Base-by-base conservation (phyloP, 1,284 basidiomycete genomes). In the Malassezia cuniculi region DNA sequence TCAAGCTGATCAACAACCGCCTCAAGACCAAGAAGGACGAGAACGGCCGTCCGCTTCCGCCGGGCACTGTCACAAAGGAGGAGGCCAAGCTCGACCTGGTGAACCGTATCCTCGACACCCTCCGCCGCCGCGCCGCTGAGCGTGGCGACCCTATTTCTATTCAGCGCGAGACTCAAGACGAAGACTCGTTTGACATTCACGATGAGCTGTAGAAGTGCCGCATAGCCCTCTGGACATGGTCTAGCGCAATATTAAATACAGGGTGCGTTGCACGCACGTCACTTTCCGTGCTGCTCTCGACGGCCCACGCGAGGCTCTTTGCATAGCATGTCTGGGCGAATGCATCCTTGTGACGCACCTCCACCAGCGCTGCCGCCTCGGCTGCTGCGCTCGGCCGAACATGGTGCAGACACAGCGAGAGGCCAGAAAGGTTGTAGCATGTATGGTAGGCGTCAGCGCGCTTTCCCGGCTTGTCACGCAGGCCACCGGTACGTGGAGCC, bases 401-500 rank as follows among this genome's bases (percentile, higher is more conserved):
- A 5, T 47, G 47, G 36, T 65, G 60, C 41, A 65, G 59, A 2
- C 52, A 42, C 7, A 63, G 43, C 15, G 54, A 52, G 16, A 66
- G 41, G 3, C 62, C 64, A 11, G 50, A 47, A 6, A 66, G 51
- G 36, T 66, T 66, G 57, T 66, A 65, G 46, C 55, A 60, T n/a
- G 63, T 66, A 34, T 66, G 64, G 39, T 66, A 66, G 11, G 60
- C 60, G 31, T 66, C 64, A 2, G 62, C 50, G 28, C 66, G 82
- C 80, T 93, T 94, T 31, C 83, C 83, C 8, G 90, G 93, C 66
- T 97, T 97, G 66, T 97, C 90, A 9, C 86, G 73, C 36, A 97
- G 69, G 7, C 90, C 90, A 10, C 87, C 89, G 10, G 41, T 46
- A 8, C 48, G 32, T 3, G 36, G 11, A 5, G 29, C 41, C 62